These are phyloP conservation scores for Scorias spongiosa DNA, from an alignment of 2,329 filamentous ascomycete genomes.

Conservation along the genomic window DNA sequence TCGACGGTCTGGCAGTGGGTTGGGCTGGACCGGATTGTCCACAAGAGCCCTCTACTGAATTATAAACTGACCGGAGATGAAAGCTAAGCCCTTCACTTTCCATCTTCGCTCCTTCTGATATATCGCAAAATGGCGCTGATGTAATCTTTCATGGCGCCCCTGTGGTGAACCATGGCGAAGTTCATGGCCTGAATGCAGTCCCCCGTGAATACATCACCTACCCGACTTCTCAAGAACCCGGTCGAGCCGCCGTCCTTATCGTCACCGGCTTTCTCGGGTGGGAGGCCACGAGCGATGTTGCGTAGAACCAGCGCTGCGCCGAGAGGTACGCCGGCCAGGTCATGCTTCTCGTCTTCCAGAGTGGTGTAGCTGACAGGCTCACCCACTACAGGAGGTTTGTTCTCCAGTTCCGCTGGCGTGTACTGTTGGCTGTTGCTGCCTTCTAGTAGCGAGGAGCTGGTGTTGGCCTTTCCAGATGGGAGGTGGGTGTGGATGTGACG, in stretches of 20 bases:
- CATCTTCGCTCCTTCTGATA: background rate
- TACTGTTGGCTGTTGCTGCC: conserved; percentile 12
- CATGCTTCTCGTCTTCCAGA: conserved; percentile 31
- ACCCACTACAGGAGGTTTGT: conserved; percentile 8
- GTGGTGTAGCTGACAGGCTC: conserved; percentile 27
- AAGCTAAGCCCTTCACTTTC: background rate
- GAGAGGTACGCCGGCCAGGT: conserved; percentile 65
- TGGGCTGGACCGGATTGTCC: too few species aligned
- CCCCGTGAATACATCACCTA: background rate
- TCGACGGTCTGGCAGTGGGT: too few species aligned
- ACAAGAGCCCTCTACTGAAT: too few species aligned
- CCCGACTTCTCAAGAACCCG: background rate
- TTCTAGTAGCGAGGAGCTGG: conserved; percentile 15
- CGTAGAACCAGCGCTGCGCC: conserved; percentile 63
- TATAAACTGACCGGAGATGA: too few species aligned
- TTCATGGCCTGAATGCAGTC: background rate
- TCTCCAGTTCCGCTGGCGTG: conserved; percentile 8
- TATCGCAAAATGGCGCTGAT: conserved; percentile 9
- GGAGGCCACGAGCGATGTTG: conserved; percentile 49
- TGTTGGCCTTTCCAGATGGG: conserved; percentile 26
- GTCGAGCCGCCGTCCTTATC: background rate
- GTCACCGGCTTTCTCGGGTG: conserved; percentile 4
- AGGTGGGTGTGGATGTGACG: conserved; percentile 55
- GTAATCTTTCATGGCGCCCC: conserved; percentile 10
- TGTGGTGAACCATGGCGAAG: background rate